These are phyloP conservation scores for Aurifilum marmelostoma DNA, from an alignment of 2,329 filamentous ascomycete species.

Conservation along the genomic window DNA sequence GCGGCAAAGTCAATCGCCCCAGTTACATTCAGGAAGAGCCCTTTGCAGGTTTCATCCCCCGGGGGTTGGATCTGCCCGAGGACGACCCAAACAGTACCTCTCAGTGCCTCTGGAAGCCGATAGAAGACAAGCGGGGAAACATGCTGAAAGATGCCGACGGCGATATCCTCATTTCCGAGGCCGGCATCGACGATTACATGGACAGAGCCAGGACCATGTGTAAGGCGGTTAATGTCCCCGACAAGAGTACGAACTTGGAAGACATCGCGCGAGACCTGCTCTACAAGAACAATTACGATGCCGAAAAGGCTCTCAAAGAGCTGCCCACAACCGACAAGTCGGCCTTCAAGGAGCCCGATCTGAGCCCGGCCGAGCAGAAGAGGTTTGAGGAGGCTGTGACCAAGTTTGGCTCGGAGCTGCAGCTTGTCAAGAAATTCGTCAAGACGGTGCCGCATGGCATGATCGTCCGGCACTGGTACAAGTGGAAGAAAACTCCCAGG, in stretches of 20 bases:
- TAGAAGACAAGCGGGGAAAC: conserved; percentile 44
- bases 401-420: conserved; percentile 90
- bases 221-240: conserved; percentile 69
- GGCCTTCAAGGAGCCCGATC: conserved; percentile 81
- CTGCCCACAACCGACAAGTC: conserved; percentile 70
- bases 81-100: conserved; percentile 77
- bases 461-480: conserved; percentile 93
- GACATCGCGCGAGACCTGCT: conserved; percentile 81
- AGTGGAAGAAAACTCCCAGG: conserved; percentile 92
- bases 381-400: conserved; percentile 89
- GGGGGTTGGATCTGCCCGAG: conserved; percentile 76
- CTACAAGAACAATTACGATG: conserved; percentile 71
- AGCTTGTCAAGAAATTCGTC: conserved; percentile 81
- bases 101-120: conserved; percentile 75
- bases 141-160: conserved; percentile 24
- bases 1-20: conserved; percentile 75
- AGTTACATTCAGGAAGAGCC: conserved; percentile 96
- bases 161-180: conserved; percentile 42
- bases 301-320: conserved; percentile 69
- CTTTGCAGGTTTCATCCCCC: conserved; percentile 72
- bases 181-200: conserved; percentile 74
- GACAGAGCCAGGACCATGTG: conserved; percentile 66
- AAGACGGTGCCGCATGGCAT: conserved; percentile 78
- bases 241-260: conserved; percentile 81
- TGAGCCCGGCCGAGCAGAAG: conserved; percentile 78